Evolutionary conservation across 345 rosid species (phyloP), one percentile per base, ranked within the genome.

Genomic region (Conringia planisiliqua): DNA sequence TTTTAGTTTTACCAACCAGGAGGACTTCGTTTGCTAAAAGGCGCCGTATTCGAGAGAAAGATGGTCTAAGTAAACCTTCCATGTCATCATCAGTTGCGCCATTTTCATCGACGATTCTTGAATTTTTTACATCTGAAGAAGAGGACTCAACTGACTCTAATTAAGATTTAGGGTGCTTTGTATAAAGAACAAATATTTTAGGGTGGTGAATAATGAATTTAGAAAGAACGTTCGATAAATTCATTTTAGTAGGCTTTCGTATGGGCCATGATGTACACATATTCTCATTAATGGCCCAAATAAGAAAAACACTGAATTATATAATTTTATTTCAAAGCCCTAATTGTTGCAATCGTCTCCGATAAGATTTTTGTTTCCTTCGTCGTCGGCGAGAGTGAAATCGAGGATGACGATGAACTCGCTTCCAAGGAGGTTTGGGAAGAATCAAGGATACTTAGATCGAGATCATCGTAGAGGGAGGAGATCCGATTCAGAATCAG

Each of bases 61-160:
- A 22, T 86, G 22, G 72, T 89, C 90, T 64, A 90, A 85, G 79
- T 87, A 24, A 87, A 54, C 89, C 89, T 81, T 93, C 96, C 96
- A 90, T 87, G 68, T 91, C 96, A 32, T 91, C 96, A 32, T 86
- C 90, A 33, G 85, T 73, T 39, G 62, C 82, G 48, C 94, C 87
- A 62, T 86, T 73, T 68, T 90, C 88, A 71, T 88, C 89, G n/a
- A n/a, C n/a, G n/a, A n/a, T n/a, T n/a, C n/a, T n/a, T n/a, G n/a
- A n/a, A n/a, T 16, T n/a, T n/a, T n/a, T n/a, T n/a, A n/a, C n/a
- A n/a, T n/a, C n/a, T n/a, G n/a, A n/a, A n/a, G n/a, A n/a, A n/a
- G n/a, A n/a, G 78, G 66, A 74, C 78, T 74, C 52, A 13, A 66
- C 47, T 66, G 33, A 38, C 24, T 44, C 73, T 38, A 12, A 24